Evolutionary conservation across 148 eudicot species (phyloP).

Genomic region (Rhododendron henanense): DNA sequence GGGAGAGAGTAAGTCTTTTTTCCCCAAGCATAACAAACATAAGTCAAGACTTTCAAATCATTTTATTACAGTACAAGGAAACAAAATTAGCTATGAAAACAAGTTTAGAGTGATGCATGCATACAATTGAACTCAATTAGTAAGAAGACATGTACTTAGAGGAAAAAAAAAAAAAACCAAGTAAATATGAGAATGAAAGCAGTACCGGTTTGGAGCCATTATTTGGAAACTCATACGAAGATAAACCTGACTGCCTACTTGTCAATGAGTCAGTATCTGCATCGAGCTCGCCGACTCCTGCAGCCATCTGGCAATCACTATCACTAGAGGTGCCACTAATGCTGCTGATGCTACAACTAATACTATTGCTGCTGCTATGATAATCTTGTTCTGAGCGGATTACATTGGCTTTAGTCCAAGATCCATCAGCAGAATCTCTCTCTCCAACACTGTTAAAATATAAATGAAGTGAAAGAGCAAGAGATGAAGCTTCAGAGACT

Average conservation of each 20-base stretch:
- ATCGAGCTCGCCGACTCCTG: slow-evolving; percentile 75
- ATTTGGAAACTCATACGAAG: slow-evolving; percentile 53
- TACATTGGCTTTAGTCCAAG: slow-evolving; percentile 60
- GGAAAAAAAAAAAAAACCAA: background rate
- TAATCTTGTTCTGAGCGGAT: slow-evolving; percentile 41
- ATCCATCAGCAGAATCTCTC: slow-evolving; percentile 52
- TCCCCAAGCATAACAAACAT: background rate
- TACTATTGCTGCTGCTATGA: slow-evolving; percentile 88
- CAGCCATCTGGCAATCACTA: slow-evolving; percentile 56
- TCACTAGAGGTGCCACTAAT: slow-evolving; percentile 87
- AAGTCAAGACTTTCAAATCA: background rate
- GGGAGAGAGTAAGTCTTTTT: background rate
- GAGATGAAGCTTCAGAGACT: too few species aligned
- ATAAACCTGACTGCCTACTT: slow-evolving; percentile 68
- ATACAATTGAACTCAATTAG: background rate
- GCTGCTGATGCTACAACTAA: slow-evolving; percentile 77
- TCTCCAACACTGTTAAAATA: slow-evolving; percentile 44
- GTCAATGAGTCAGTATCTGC: slow-evolving; percentile 95
- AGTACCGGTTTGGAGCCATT: slow-evolving; percentile 63
- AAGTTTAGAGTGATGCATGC: background rate
- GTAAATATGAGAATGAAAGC: background rate
- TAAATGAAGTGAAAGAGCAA: slow-evolving; percentile 2
- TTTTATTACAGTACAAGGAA: background rate
- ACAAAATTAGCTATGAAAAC: background rate
- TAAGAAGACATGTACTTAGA: too few species aligned